Percentiles rank a stretch among this genome's conserved stretches.
These are phyloP conservation scores for Cercophora scortea DNA, from an alignment of 495 filamentous ascomycete genomes.

Conservation along the genomic window DNA sequence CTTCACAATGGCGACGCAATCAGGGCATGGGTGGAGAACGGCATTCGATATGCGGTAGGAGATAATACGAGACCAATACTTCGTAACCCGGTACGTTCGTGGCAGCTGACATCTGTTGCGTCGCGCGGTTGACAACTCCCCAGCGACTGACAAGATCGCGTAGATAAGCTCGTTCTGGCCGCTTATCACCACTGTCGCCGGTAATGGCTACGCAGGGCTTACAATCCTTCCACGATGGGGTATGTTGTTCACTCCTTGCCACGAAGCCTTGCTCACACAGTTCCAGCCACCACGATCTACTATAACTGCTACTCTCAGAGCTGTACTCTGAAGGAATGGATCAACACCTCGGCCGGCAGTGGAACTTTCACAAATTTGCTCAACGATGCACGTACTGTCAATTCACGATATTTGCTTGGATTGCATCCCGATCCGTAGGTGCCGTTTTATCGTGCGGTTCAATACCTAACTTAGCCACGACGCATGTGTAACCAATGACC, in stretches of 20 bases:
- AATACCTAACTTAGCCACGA: not conserved
- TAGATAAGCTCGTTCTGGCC: constrained; percentile 46
- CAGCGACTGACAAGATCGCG: not conserved
- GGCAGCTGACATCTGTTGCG: not conserved
- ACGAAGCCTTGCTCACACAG: not conserved
- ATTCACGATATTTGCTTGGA: constrained; percentile 47
- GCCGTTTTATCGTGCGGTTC: not conserved
- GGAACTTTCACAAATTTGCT: constrained; percentile 44
- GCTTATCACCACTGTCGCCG: constrained; percentile 40
- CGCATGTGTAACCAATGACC: too few species aligned
- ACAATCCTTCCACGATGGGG: constrained; percentile 53
- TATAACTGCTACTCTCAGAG: constrained; percentile 53
- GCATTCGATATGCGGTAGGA: constrained; percentile 52
- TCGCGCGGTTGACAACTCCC: too few species aligned
- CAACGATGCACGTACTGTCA: constrained; percentile 39
- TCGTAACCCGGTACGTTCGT: constrained; percentile 28
- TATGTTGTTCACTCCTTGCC: not conserved
- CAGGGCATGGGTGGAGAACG: constrained; percentile 49
- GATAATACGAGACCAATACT: constrained; percentile 52
- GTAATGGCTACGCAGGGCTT: constrained; percentile 49
- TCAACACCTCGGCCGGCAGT: constrained; percentile 45
- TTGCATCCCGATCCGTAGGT: constrained; percentile 39
- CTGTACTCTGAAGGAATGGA: constrained; percentile 54
- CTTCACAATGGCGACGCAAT: constrained; percentile 59
- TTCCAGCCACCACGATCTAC: constrained; percentile 50